Evolutionary conservation across 2,329 filamentous ascomycete species (phyloP).

Genomic region (Fusarium sp.): DNA sequence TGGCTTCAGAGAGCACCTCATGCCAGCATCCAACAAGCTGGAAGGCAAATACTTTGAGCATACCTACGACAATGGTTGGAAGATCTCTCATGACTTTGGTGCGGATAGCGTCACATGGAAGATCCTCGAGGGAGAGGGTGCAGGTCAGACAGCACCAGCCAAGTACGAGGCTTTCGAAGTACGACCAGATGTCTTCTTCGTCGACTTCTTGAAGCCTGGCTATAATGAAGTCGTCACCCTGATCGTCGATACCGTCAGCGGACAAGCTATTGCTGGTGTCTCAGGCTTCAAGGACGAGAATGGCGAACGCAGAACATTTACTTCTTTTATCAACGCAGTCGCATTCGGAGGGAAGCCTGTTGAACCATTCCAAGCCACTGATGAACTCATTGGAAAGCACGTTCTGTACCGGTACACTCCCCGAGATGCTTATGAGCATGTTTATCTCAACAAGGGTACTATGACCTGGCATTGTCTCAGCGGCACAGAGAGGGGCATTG

Average conservation of each 20-base stretch:
- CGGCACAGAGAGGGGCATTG: slow-evolving; percentile 19
- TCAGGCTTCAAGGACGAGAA: slow-evolving; percentile 15
- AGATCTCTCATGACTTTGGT: slow-evolving; percentile 7
- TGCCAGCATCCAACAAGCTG: slow-evolving; percentile 7
- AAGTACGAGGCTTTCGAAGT: slow-evolving; percentile 24
- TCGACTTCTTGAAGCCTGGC: slow-evolving; percentile 23
- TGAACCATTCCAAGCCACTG: background rate
- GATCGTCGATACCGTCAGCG: background rate
- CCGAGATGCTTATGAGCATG: slow-evolving; percentile 21
- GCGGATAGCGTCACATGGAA: background rate
- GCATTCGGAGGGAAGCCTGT: background rate
- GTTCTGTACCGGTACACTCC: slow-evolving; percentile 17
- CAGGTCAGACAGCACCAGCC: background rate
- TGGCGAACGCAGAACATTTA: slow-evolving; percentile 10
- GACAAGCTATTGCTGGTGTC: background rate
- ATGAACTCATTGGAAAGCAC: slow-evolving; percentile 25
- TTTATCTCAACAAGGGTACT: slow-evolving; percentile 26
- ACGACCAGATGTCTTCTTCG: slow-evolving; percentile 12
- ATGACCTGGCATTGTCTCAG: slow-evolving; percentile 22
- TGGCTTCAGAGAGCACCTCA: slow-evolving; percentile 13
- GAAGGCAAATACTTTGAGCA: background rate
- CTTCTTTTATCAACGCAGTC: slow-evolving; percentile 11
- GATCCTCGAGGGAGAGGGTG: slow-evolving; percentile 5
- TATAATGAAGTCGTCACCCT: slow-evolving; percentile 21
- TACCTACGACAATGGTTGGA: slow-evolving; percentile 10